phyloP scores from a whole-genome alignment of 805 yeast genomes.

The Suhomyces tanzawaensis region DNA sequence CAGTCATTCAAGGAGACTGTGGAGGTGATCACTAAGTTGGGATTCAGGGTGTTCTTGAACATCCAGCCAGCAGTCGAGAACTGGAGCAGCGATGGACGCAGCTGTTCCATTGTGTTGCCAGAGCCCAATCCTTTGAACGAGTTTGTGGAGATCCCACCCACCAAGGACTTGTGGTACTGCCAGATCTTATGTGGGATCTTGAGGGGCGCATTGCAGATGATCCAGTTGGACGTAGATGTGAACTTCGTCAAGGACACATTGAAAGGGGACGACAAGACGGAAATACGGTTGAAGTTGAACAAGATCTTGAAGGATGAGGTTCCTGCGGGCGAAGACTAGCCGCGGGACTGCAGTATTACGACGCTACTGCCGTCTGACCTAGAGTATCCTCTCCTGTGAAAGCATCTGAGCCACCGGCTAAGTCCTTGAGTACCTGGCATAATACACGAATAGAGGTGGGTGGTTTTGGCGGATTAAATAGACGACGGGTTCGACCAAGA shows the following conservation, averaged over 20 bases:
- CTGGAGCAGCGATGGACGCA: slow-evolving; percentile 75
- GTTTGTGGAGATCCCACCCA: slow-evolving; percentile 83
- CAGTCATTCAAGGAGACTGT: slow-evolving; percentile 78
- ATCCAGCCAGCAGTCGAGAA: slow-evolving; percentile 70
- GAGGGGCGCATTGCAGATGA: slow-evolving; percentile 92
- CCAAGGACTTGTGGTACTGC: slow-evolving; percentile 84
- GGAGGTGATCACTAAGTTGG: slow-evolving; percentile 80
- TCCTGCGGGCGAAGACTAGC: slow-evolving; percentile 93
- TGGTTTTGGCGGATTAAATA: no score
- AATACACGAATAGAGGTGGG: no score
- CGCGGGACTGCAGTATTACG: no score
- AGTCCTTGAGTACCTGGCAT: no score
- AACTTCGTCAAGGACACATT: slow-evolving; percentile 75
- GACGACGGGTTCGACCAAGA: no score
- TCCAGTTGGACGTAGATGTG: slow-evolving; percentile 87
- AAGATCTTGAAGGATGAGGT: slow-evolving; percentile 86
- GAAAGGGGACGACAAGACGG: slow-evolving; percentile 81
- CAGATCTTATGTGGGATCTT: slow-evolving; percentile 87
- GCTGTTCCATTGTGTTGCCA: slow-evolving; percentile 66
- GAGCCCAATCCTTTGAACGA: slow-evolving; percentile 88
- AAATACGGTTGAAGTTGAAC: slow-evolving; percentile 67
- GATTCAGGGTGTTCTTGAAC: slow-evolving; percentile 86
- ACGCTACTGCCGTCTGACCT: no score
- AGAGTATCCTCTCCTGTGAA: no score
- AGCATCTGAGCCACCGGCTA: no score